A percentile compares a stretch with the other conserved stretches of the same genome.
Evolutionary conservation across 306 rosid genomes (phyloP).

Genomic region (Leucaena leucocephala): DNA sequence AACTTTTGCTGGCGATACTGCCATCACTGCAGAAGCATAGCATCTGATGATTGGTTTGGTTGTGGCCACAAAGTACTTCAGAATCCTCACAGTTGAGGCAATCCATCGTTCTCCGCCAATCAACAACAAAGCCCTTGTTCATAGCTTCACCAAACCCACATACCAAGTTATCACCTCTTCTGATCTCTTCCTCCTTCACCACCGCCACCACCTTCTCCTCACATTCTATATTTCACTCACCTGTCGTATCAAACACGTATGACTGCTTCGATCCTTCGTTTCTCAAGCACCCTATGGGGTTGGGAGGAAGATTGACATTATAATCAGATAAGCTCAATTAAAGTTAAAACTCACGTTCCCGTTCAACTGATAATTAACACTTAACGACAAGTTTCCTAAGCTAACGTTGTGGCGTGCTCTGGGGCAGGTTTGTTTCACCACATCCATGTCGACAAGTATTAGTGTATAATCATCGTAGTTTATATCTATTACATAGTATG

Average conservation of each 20-base stretch:
- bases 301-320: neutral
- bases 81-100: constrained; percentile 42
- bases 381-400: constrained; percentile 26
- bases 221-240: constrained; percentile 17
- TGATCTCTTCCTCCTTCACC: constrained; percentile 25
- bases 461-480: constrained; percentile 22
- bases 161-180: constrained; percentile 4
- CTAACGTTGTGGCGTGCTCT: constrained; percentile 12
- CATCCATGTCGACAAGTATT: constrained; percentile 47
- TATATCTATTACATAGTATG: constrained; percentile 37
- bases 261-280: constrained; percentile 12
- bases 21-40: constrained; percentile 36
- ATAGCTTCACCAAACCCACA: constrained; percentile 1
- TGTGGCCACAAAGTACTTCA: constrained; percentile 33
- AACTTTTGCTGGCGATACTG: constrained; percentile 14
- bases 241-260: constrained; percentile 15
- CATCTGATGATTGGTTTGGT: neutral
- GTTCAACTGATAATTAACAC: constrained; percentile 6
- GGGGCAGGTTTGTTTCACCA: constrained; percentile 33
- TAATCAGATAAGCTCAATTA: constrained; percentile 32
- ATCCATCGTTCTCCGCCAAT: constrained; percentile 30
- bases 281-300: constrained; percentile 29
- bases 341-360: constrained; percentile 44
- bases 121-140: constrained; percentile 47
- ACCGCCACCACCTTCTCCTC: constrained; percentile 39